A percentile compares a stretch with the other conserved stretches of the same genome.
phyloP scores from a whole-genome alignment of 1,139 yeast species.

The Suhomyces bribrorum region DNA sequence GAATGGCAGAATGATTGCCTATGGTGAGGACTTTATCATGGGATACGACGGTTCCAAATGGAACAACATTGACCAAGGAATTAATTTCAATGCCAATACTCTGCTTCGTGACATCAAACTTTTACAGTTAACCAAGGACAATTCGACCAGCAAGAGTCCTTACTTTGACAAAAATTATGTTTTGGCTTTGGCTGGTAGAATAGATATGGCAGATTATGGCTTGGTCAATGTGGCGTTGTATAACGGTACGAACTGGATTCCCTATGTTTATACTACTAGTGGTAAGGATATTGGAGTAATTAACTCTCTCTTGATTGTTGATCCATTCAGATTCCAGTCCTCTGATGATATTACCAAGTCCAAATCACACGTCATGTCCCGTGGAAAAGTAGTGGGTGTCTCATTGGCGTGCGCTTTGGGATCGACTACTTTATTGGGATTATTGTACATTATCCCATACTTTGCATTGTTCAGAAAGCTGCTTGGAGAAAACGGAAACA shows the following conservation, averaged over 20 bases:
- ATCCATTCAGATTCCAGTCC: constrained; percentile 39
- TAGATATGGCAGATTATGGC: constrained; percentile 56
- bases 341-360: constrained; percentile 32
- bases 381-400: constrained; percentile 83
- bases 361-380: constrained; percentile 27
- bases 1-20: constrained; percentile 53
- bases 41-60: constrained; percentile 54
- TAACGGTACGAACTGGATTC: constrained; percentile 73
- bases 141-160: constrained; percentile 29
- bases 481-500: constrained; percentile 31
- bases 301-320: constrained; percentile 38
- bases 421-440: constrained; percentile 67
- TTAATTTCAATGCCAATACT: constrained; percentile 31
- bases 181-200: constrained; percentile 63
- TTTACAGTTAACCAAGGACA: constrained; percentile 31
- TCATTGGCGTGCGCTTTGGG: constrained; percentile 88
- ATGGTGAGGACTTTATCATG: constrained; percentile 52
- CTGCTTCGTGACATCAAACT: constrained; percentile 44
- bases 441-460: constrained; percentile 58
- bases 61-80: constrained; percentile 40
- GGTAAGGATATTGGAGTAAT: constrained; percentile 31
- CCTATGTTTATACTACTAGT: constrained; percentile 49
- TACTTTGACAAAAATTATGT: constrained; percentile 47
- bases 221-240: constrained; percentile 65
- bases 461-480: constrained; percentile 49